Conservation (phyloP, 371 early-diverging fungal species). For the Homolaphlyctis polyrhiza region DNA sequence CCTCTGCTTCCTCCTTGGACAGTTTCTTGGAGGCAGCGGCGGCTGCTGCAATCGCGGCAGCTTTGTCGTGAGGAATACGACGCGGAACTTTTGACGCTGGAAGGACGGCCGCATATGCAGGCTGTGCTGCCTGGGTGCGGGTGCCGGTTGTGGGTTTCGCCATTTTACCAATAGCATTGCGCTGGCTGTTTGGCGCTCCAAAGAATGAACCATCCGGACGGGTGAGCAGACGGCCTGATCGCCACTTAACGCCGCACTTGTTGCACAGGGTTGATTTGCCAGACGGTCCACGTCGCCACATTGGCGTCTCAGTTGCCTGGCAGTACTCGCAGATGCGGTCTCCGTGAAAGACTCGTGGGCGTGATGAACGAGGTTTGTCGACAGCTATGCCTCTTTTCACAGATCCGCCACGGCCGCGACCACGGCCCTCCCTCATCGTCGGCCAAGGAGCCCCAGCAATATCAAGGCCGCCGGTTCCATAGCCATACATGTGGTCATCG, state of each 20-base stretch:
- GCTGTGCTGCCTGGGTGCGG: not conserved
- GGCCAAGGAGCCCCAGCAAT: too few relatives aligned
- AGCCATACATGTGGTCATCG: too few relatives aligned
- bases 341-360: not conserved
- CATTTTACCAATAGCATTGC: too few relatives aligned
- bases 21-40: too few relatives aligned
- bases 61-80: not conserved
- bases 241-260: conserved; percentile 90
- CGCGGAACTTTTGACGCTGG: not conserved
- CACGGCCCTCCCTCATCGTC: too few relatives aligned
- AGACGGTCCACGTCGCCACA: conserved; percentile 87
- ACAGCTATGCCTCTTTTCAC: too few relatives aligned
- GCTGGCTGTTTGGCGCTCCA: too few relatives aligned
- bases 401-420: not conserved
- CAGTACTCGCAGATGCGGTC: conserved; percentile 50
- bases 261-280: conserved; percentile 86
- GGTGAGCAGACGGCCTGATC: not conserved
- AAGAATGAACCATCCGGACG: not conserved
- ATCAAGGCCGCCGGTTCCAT: too few relatives aligned
- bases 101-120: not conserved
- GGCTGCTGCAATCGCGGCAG: too few relatives aligned
- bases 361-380: too few relatives aligned
- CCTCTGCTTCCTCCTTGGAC: too few relatives aligned
- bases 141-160: not conserved
- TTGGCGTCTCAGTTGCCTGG: conserved; percentile 77